Conservation (phyloP, 805 yeast species). For the Ogataea nitratoaversa region DNA sequence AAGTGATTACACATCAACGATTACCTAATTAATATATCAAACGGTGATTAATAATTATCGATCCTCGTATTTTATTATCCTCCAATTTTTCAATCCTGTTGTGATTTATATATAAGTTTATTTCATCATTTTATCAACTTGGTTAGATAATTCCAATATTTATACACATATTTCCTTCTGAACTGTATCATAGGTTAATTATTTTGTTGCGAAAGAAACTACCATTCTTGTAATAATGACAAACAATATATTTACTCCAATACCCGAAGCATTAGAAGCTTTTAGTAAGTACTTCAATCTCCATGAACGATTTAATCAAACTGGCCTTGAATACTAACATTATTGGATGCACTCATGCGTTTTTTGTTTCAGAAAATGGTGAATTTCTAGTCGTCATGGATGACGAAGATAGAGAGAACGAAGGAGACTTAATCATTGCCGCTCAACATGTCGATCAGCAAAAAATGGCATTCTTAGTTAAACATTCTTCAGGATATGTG, state of each 20-base stretch:
- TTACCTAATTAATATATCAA: no score
- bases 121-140: no score
- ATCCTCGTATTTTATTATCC: no score
- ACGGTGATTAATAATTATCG: no score
- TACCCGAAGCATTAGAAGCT: conserved; percentile 70
- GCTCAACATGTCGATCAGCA: conserved; percentile 75
- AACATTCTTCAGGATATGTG: conserved; percentile 84
- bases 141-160: no score
- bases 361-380: conserved; percentile 43
- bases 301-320: conserved; percentile 1
- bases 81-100: no score
- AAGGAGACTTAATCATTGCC: conserved; percentile 95
- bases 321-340: not conserved
- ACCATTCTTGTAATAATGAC: no score
- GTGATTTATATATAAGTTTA: no score
- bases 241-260: conserved; percentile 39
- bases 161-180: no score
- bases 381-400: conserved; percentile 95
- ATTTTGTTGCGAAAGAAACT: no score
- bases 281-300: conserved; percentile 39
- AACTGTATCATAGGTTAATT: no score
- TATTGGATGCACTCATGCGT: not conserved
- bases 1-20: no score
- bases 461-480: conserved; percentile 91
- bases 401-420: conserved; percentile 93